Evolutionary conservation across 305 asterid species (phyloP), one percentile per base, ranked within the genome.

Genomic region (Rubia peregrina): DNA sequence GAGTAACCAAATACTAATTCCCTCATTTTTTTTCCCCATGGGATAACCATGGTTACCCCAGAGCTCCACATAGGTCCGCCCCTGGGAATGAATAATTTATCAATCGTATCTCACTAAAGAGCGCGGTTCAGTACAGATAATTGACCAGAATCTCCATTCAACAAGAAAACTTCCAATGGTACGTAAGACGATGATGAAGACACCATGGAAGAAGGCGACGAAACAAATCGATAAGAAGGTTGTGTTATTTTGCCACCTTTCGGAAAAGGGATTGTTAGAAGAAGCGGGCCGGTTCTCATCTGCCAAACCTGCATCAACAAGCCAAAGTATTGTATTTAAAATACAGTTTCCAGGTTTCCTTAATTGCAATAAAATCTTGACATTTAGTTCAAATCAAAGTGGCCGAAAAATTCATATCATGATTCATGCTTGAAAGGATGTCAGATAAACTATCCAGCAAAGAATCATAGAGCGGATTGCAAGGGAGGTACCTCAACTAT

Each of bases 211-310:
- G 95, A 87, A 63, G 85, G 83, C 68, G 83, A 79, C 17, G 95
- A 87, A 68, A 86, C 85, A 70, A 89, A 94, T 81, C 97, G 84
- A 76, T 91, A 89, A 1, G 99, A 85, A 8, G 98, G 97, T 65
- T 94, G 98, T 76, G 89, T 71, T 24, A 94, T 88, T 83, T 84
- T 89, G 85, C 94, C 87, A 69, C 99, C 99, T 83, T 86, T 89
- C 9, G 96, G 88, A 69, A 92, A 91, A 2, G 98, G 92, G 63
- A 94, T 82, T 48, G 98, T 91, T 46, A 89, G 83, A 76, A 91
- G 88, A 57, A 96, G 89, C 72, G 87, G 95, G 40, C 98, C 98
- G 0, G 97, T 91, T 71, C 99, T 89, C 99, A 91, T 94, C 91
- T 89, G 98, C 98, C 98, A 91, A 71, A 91, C 86, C 98, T 94